Conservation (phyloP, 352 stramenopile genomes). For the Phytophthora litchii region DNA sequence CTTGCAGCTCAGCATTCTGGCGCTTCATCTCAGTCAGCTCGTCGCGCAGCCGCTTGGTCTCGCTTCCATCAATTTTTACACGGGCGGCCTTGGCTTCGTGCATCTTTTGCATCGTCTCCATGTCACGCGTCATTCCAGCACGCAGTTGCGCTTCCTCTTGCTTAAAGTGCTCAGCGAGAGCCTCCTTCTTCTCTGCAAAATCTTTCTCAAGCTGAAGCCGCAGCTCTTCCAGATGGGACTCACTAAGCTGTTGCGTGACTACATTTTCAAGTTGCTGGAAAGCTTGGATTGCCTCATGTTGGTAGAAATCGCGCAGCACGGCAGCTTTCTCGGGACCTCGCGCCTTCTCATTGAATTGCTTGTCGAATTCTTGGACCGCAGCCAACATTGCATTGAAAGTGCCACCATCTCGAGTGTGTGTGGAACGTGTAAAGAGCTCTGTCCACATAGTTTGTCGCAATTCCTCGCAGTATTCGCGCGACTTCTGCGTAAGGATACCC, state of each 20-base stretch:
- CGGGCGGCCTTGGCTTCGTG: conserved; percentile 59
- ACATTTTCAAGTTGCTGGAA: conserved; percentile 63
- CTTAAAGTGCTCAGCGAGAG: conserved; percentile 70
- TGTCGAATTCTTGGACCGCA: conserved; percentile 61
- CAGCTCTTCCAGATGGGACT: conserved; percentile 55
- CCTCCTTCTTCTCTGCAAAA: conserved; percentile 63
- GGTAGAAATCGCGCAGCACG: conserved; percentile 68
- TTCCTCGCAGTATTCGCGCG: conserved; percentile 54
- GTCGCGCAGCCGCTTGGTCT: conserved; percentile 56
- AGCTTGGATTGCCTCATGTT: conserved; percentile 52
- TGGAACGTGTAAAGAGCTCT: conserved; percentile 30
- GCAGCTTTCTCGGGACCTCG: conserved; percentile 55
- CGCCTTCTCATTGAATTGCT: conserved; percentile 47
- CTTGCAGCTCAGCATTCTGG: conserved; percentile 51
- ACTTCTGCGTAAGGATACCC: conserved; percentile 46
- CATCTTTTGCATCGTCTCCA: conserved; percentile 76
- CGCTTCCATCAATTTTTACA: conserved; percentile 69
- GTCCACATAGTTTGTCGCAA: conserved; percentile 50
- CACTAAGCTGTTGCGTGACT: conserved; percentile 57
- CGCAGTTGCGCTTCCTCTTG: conserved; percentile 69
- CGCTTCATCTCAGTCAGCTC: conserved; percentile 43
- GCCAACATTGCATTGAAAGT: conserved; percentile 52
- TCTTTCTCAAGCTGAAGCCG: conserved; percentile 59
- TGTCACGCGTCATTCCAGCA: conserved; percentile 57
- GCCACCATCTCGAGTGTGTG: conserved; percentile 3